Base-by-base conservation (phyloP, 2,329 filamentous ascomycete species). In the Sporothrix brunneoviolacea region DNA sequence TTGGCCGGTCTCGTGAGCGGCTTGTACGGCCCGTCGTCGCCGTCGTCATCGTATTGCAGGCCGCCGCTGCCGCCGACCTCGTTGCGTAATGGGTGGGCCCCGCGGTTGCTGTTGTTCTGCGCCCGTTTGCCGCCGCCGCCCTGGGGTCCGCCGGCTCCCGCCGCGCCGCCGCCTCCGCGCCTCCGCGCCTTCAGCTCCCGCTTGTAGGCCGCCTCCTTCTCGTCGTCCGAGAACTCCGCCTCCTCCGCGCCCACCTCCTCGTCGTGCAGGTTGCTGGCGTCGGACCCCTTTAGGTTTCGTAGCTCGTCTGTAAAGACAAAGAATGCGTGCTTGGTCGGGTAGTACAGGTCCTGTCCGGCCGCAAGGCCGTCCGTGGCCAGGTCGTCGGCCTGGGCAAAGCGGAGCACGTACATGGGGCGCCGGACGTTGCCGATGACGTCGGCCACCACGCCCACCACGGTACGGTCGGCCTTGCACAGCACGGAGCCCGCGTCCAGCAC, bases 201-300 rank as follows among this genome's bases (percentile, higher is more conserved):
- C 70, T 86, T 94, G 64, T 89, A 82, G 59, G 90, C 88, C 8
- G 86, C 85, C 67, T 98, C 93, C 59, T 88, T 86, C 68, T 98
- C 93, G 61, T 98, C 93, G 59, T 98, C 93, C 0, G 91, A 96
- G 65, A 97, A 97, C 63, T 97, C 93, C 59, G 89, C 79, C 64
- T 97, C 91, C 33, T 95, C 88, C 28, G 86, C 84, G 15, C 71
- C 82, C 8, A 90, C 78, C 69, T 97, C 91, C 65, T 98, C 93
- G 59, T 97, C 93, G 66, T 95, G 86, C 49, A 95, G 77, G 64
- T 97, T 97, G 46, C 89, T 95, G 8, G 93, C 91, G 66, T 98
- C 93, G 9, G 89, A 93, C 53, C 90, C 89, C 69, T 95, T 97
- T 61, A 86, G 65, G 47, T 75, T 77, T 66, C 85, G 86, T 51